Evolutionary conservation across 352 stramenopile species (phyloP), one percentile per base, ranked within the genome.

Genomic region (Phytophthora aleatoria): DNA sequence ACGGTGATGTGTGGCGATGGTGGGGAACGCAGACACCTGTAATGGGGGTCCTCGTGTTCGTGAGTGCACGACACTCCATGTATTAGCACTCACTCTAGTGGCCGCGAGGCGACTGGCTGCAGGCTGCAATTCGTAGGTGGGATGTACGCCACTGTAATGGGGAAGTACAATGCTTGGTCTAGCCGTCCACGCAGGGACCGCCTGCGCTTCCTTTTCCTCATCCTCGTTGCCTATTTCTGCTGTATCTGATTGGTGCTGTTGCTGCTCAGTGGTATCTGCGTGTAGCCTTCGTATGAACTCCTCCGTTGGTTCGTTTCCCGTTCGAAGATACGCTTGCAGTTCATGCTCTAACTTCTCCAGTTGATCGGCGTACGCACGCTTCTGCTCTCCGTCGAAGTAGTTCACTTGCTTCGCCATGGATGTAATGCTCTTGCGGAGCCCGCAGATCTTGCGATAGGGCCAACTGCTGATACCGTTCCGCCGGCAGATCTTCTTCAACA

Each of bases 401-500:
- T 83, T 76, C 9, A 82, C 74, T 45, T 86, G 77, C 57, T 87
- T 85, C 7, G 78, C 60, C 70, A 90, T 85, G 24, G 81, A 85
- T 36, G 66, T 64, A 42, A 90, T 87, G 45, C 74, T 86, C 47
- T 87, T 86, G 16, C 74, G 73, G 12, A 90, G 63, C 1, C 74
- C 77, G 41, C 67, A 74, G 54, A 91, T 87, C 50, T 81, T 78
- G 28, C 81, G 73, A 61, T 79, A 85, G 24, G 81, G 81, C 81
- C 81, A 91, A 31, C 76, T 85, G 24, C 63, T 65, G 63, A 91
- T 87, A 5, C 81, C 81, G 31, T 83, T 85, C 36, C 79, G 74
- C 12, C 81, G 68, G 53, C 79, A 89, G 48, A 91, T 88, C 16
- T 87, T 89, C 70, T 91, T 91, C 38, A 91, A 59, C 5, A 89